Evolutionary conservation across 2,329 filamentous ascomycete species (phyloP).

Genomic region (Monascus ruber): DNA sequence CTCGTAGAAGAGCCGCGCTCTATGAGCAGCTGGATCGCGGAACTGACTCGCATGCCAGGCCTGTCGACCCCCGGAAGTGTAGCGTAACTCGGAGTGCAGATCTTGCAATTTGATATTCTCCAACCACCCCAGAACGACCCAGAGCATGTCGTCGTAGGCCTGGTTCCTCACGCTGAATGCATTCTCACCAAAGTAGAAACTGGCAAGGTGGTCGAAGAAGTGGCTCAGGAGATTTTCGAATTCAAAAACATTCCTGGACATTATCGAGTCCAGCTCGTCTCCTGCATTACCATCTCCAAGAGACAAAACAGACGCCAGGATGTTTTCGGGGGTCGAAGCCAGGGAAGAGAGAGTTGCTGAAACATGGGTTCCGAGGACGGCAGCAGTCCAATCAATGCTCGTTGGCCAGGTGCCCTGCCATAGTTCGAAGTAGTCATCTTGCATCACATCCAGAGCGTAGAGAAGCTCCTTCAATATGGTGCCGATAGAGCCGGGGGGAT

Average conservation of each 20-base stretch:
- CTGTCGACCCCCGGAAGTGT: constrained; percentile 21
- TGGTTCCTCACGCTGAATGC: constrained; percentile 60
- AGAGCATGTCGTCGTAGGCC: constrained; percentile 89
- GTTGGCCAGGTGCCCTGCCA: constrained; percentile 74
- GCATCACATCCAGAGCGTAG: constrained; percentile 61
- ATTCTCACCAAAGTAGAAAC: constrained; percentile 82
- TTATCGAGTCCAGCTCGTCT: neutral
- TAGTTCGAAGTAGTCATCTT: constrained; percentile 63
- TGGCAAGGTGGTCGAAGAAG: constrained; percentile 65
- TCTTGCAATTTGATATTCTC: constrained; percentile 68
- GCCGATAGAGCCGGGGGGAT: constrained; percentile 5
- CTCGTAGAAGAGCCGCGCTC: constrained; percentile 76
- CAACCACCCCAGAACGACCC: constrained; percentile 88
- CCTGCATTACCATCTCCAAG: constrained; percentile 1
- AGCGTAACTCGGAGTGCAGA: constrained; percentile 55
- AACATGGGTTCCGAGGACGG: constrained; percentile 70
- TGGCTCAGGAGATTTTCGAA: constrained; percentile 71
- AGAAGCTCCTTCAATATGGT: constrained; percentile 36
- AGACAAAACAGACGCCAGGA: constrained; percentile 22
- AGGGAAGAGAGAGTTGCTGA: constrained; percentile 63
- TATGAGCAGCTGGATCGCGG: constrained; percentile 65
- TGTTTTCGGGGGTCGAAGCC: constrained; percentile 42
- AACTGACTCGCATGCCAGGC: constrained; percentile 69
- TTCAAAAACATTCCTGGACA: constrained; percentile 27
- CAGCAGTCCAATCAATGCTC: constrained; percentile 87